Percentiles rank a stretch among this genome's conserved stretches.
Evolutionary conservation across 1,284 basidiomycete genomes (phyloP).

Genomic region (Amylostereum areolatum): DNA sequence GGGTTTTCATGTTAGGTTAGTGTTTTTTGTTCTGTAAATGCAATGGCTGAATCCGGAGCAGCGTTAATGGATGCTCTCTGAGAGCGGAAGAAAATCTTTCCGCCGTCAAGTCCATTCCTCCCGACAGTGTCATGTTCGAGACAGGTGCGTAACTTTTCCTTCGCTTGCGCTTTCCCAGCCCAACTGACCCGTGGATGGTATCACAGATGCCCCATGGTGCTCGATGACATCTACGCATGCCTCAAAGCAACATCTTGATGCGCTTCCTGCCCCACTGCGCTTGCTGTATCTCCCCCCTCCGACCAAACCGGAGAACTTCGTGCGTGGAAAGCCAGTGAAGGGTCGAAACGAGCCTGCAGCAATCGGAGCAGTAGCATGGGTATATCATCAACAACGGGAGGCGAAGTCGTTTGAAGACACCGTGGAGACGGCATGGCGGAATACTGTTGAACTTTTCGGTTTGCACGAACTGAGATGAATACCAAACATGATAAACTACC

Average conservation of each 20-base stretch:
- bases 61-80: conserved; percentile 80
- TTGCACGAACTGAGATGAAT: conserved; percentile 31
- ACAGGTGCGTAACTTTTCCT: conserved; percentile 46
- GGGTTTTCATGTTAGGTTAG: conserved; percentile 63
- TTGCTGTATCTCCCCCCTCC: conserved; percentile 48
- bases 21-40: conserved; percentile 10
- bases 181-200: neutral
- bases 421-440: conserved; percentile 56
- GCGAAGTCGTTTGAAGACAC: conserved; percentile 54
- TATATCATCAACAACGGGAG: conserved; percentile 57
- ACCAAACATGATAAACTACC: neutral
- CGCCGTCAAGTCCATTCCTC: conserved; percentile 54
- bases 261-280: conserved; percentile 43
- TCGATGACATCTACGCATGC: conserved; percentile 74
- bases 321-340: conserved; percentile 63
- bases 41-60: conserved; percentile 14
- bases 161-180: neutral
- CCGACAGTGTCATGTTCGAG: conserved; percentile 72
- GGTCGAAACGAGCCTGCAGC: conserved; percentile 78
- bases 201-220: conserved; percentile 80
- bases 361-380: conserved; percentile 74
- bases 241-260: conserved; percentile 52
- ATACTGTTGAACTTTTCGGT: conserved; percentile 61
- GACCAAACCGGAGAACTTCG: conserved; percentile 67
- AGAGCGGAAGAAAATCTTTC: conserved; percentile 75